Conservation (phyloP, 192 early-diverging fungal genomes). For the Backusella morwellensis region DNA sequence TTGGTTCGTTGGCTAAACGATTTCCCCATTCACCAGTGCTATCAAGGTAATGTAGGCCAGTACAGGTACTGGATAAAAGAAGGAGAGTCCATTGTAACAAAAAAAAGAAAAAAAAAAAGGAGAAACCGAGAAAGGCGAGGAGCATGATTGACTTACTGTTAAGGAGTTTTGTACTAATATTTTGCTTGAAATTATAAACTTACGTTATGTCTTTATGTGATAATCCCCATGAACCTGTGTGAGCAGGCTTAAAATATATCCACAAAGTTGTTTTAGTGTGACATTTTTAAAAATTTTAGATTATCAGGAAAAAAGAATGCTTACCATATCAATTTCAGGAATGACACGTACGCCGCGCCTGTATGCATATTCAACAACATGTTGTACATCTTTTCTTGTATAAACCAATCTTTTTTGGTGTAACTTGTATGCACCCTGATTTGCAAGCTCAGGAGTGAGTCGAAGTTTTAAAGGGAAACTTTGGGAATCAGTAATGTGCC, state of each 20-base stretch:
- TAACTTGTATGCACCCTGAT: slow-evolving; percentile 62
- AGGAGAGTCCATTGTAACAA: not conserved
- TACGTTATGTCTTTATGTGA: slow-evolving; percentile 34
- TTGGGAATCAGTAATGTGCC: slow-evolving; percentile 74
- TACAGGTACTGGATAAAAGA: slow-evolving; percentile 26
- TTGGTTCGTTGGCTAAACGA: slow-evolving; percentile 65
- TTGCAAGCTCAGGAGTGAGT: slow-evolving; percentile 57
- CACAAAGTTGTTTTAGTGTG: not conserved
- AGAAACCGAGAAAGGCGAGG: not conserved
- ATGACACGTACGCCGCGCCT: slow-evolving; percentile 83
- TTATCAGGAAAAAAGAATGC: not conserved
- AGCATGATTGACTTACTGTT: slow-evolving; percentile 2
- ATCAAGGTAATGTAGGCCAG: slow-evolving; percentile 30
- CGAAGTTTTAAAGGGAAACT: slow-evolving; percentile 68
- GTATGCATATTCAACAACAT: slow-evolving; percentile 70
- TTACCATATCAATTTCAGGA: slow-evolving; percentile 85
- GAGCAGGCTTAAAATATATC: slow-evolving; percentile 56
- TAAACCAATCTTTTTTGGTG: slow-evolving; percentile 60
- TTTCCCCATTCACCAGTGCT: slow-evolving; percentile 47
- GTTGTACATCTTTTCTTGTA: slow-evolving; percentile 67
- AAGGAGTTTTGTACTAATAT: not conserved
- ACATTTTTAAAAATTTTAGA: not conserved
- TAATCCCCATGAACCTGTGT: slow-evolving; percentile 54
- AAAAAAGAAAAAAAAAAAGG: not conserved
- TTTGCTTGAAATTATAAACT: not conserved